Percentiles rank a stretch among this genome's conserved stretches.
phyloP scores from a whole-genome alignment of 1,284 basidiomycete species.

The Anthracocystis walkeri region DNA sequence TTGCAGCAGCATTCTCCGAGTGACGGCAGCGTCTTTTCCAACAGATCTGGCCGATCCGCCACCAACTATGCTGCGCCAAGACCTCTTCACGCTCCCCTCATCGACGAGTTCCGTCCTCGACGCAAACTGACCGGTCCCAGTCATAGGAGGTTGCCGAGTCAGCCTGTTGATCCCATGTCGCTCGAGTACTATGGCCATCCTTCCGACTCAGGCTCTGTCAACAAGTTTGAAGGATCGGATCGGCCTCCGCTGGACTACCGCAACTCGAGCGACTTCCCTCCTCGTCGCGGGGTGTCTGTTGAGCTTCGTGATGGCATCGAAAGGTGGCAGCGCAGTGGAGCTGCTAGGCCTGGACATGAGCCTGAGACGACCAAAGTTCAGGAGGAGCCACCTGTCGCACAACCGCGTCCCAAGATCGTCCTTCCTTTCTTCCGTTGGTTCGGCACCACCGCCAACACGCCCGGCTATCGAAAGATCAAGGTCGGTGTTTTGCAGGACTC shows the following conservation, averaged over 20 bases:
- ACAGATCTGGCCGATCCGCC: slow-evolving; percentile 30
- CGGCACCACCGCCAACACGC: slow-evolving; percentile 63
- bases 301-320: slow-evolving; percentile 53
- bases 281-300: slow-evolving; percentile 27
- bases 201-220: slow-evolving; percentile 15
- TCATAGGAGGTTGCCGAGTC: slow-evolving; percentile 15
- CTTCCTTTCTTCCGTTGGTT: slow-evolving; percentile 67
- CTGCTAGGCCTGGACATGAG: slow-evolving; percentile 23
- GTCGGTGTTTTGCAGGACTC: slow-evolving; percentile 58
- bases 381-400: slow-evolving; percentile 14
- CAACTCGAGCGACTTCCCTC: slow-evolving; percentile 5
- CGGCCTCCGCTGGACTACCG: slow-evolving; percentile 14
- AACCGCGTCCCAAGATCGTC: slow-evolving; percentile 51
- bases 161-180: slow-evolving; percentile 46
- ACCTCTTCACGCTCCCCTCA: slow-evolving; percentile 14
- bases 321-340: slow-evolving; percentile 46
- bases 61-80: slow-evolving; percentile 31
- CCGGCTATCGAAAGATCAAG: slow-evolving; percentile 62
- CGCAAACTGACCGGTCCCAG: slow-evolving; percentile 27
- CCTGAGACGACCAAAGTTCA: slow-evolving; percentile 16
- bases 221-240: slow-evolving; percentile 23
- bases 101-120: slow-evolving; percentile 17
- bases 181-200: slow-evolving; percentile 51
- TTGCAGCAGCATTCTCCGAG: slow-evolving; percentile 47
- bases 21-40: slow-evolving; percentile 34